Conservation (phyloP, 306 rosid species). For the Albizia julibrissin region DNA sequence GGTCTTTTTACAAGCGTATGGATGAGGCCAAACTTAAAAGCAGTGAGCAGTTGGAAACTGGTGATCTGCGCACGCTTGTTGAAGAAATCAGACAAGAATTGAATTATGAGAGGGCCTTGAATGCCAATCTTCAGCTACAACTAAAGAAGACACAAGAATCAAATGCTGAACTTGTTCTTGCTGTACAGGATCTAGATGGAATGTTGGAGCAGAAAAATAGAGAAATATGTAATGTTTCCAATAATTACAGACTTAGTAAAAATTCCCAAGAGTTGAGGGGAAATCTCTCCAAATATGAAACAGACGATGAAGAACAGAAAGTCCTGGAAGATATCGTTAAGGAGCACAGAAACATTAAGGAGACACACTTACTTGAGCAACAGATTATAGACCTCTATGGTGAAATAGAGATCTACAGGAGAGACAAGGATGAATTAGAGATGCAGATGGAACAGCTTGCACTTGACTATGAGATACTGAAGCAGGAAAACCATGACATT, state of each 20-base stretch:
- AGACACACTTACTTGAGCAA: constrained; percentile 65
- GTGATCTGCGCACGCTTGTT: constrained; percentile 61
- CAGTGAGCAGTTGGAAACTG: constrained; percentile 54
- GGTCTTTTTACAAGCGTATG: constrained; percentile 53
- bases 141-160: constrained; percentile 85
- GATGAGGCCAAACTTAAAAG: constrained; percentile 54
- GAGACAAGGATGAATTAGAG: constrained; percentile 94
- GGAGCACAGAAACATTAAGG: constrained; percentile 57
- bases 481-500: constrained; percentile 94
- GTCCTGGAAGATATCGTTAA: constrained; percentile 78
- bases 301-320: constrained; percentile 77
- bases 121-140: constrained; percentile 74
- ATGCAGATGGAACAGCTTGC: constrained; percentile 99
- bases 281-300: constrained; percentile 45
- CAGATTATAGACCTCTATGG: constrained; percentile 70
- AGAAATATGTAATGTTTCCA: constrained; percentile 43
- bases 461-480: constrained; percentile 95
- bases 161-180: constrained; percentile 76
- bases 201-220: constrained; percentile 71
- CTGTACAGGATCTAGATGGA: constrained; percentile 78
- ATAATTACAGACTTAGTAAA: constrained; percentile 33
- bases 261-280: constrained; percentile 44
- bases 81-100: constrained; percentile 85
- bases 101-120: constrained; percentile 75
- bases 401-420: constrained; percentile 81